Conservation (phyloP, 2,329 filamentous ascomycete genomes). For the Talaromyces islandicus region DNA sequence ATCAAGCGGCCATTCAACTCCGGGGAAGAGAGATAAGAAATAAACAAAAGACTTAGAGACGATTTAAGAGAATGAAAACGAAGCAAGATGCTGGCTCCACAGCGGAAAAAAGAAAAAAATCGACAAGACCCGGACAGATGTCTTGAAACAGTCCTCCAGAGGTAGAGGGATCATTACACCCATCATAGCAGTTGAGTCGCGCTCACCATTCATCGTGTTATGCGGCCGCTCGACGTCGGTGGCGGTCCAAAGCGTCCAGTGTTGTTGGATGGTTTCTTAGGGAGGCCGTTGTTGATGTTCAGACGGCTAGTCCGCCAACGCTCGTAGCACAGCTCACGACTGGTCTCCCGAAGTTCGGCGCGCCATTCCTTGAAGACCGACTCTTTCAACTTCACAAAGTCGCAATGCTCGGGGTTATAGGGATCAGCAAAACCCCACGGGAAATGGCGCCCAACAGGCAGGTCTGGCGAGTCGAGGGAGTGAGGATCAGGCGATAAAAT, state of each 20-base stretch:
- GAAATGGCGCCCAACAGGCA: conserved; percentile 72
- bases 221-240: conserved; percentile 6
- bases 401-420: conserved; percentile 84
- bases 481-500: conserved; percentile 93
- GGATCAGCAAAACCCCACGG: conserved; percentile 97
- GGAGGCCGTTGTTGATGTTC: conserved; percentile 21
- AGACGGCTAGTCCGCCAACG: conserved; percentile 69
- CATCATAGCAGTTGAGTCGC: neutral
- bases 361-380: conserved; percentile 93
- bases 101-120: neutral
- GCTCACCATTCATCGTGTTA: conserved; percentile 7
- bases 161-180: neutral
- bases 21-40: neutral
- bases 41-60: neutral
- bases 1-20: neutral
- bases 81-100: neutral
- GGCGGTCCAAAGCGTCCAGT: conserved; percentile 24
- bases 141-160: neutral
- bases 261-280: conserved; percentile 19
- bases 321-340: conserved; percentile 90
- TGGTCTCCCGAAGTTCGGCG: conserved; percentile 80
- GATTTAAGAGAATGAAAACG: neutral
- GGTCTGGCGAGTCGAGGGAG: conserved; percentile 47
- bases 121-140: neutral
- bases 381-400: conserved; percentile 86